These are phyloP conservation scores for Pelargonium fulgidum DNA, from an alignment of 441 rosid genomes.

Conservation along the genomic window DNA sequence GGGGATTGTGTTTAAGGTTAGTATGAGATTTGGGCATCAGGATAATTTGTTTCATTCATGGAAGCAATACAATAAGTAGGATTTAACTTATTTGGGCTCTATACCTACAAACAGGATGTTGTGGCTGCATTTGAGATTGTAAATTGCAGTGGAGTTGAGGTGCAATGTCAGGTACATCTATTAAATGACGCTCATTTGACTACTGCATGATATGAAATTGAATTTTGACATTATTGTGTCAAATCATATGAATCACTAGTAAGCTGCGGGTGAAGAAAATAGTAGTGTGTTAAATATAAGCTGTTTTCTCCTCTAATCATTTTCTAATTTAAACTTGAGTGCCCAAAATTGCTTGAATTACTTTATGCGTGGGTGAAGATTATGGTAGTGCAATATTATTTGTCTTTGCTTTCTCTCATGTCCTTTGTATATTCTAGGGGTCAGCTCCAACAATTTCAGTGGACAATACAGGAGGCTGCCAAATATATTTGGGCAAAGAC, in stretches of 20 bases:
- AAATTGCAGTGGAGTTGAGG: constrained; percentile 83
- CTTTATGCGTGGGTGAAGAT: no score
- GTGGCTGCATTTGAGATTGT: constrained; percentile 97
- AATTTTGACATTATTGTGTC: constrained; percentile 1
- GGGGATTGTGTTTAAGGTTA: constrained; percentile 80
- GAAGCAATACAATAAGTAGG: constrained; percentile 4
- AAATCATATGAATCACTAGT: background rate
- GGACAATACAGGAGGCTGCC: constrained; percentile 88
- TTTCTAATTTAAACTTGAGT: no score
- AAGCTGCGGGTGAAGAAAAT: background rate
- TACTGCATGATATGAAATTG: background rate
- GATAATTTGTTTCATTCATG: background rate
- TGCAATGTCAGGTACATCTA: constrained; percentile 81
- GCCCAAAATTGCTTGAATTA: no score
- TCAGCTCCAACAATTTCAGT: constrained; percentile 91
- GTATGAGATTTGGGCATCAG: constrained; percentile 25
- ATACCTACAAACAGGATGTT: constrained; percentile 56
- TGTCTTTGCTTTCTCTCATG: background rate
- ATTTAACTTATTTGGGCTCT: constrained; percentile 16
- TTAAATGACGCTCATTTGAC: background rate
- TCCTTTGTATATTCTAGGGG: constrained; percentile 46
- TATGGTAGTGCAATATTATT: no score
- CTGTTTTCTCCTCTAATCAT: background rate
- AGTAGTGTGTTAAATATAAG: background rate
- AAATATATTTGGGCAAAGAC: constrained; percentile 74